Percentiles rank a stretch among this genome's conserved stretches.
phyloP scores from a whole-genome alignment of 257 asterid genomes.

The Marsdenia floribunda region DNA sequence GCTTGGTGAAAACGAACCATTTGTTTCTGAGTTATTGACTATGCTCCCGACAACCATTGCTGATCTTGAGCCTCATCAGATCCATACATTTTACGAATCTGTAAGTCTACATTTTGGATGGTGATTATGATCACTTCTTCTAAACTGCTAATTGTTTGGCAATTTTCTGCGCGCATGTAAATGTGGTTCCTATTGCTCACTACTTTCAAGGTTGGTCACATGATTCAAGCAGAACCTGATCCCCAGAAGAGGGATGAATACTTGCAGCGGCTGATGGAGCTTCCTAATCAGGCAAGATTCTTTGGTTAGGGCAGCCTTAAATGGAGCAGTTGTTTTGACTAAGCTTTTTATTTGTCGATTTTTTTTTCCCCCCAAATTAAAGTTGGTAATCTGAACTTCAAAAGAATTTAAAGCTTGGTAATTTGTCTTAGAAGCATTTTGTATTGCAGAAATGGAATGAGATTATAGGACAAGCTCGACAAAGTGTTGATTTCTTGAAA shows the following conservation, averaged over 20 bases:
- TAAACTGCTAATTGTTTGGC: not conserved
- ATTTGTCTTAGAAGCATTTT: conserved; percentile 22
- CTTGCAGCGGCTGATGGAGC: conserved; percentile 83
- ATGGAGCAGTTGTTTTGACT: not conserved
- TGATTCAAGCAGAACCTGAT: conserved; percentile 96
- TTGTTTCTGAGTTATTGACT: conserved; percentile 87
- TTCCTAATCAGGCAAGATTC: conserved; percentile 76
- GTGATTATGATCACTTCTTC: not conserved
- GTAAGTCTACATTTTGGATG: conserved; percentile 36
- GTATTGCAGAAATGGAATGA: conserved; percentile 88
- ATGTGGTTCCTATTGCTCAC: conserved; percentile 2
- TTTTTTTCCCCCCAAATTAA: not conserved
- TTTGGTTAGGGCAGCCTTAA: not conserved
- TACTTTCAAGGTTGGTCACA: conserved; percentile 65
- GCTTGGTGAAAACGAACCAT: conserved; percentile 97
- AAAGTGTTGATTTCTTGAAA: conserved; percentile 81
- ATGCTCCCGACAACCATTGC: conserved; percentile 77
- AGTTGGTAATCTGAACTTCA: not conserved
- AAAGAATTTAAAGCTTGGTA: not conserved
- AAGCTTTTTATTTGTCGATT: not conserved
- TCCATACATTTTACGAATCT: conserved; percentile 94
- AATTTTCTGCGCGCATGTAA: not conserved
- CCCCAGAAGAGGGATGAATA: conserved; percentile 89
- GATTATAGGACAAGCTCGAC: conserved; percentile 90
- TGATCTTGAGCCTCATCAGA: conserved; percentile 96